Evolutionary conservation across 2,329 filamentous ascomycete species (phyloP).

Genomic region (Colletotrichum ledebouriae): DNA sequence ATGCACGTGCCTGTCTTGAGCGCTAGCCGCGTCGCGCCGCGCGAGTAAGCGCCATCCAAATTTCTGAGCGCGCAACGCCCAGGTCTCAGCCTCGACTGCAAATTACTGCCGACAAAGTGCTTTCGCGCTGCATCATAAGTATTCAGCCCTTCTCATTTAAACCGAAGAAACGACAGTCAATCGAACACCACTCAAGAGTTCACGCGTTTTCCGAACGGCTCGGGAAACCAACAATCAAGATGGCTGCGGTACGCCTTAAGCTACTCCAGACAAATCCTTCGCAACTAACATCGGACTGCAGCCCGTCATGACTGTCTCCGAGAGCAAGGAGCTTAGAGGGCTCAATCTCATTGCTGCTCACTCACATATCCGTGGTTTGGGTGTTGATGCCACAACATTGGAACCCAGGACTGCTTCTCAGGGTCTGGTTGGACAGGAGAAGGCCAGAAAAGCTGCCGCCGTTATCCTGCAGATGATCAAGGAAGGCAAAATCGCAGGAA

Average conservation of each 20-base stretch:
- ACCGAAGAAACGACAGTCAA: background rate
- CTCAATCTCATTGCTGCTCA: constrained; percentile 98
- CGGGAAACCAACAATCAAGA: constrained; percentile 50
- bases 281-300: constrained; percentile 46
- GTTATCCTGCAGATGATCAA: constrained; percentile 99
- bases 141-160: background rate
- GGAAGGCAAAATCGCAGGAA: constrained; percentile 96
- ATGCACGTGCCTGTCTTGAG: constrained; percentile 8
- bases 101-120: constrained; percentile 9
- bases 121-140: constrained; percentile 27
- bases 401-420: constrained; percentile 89
- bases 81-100: constrained; percentile 30
- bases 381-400: constrained; percentile 91
- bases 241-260: constrained; percentile 63
- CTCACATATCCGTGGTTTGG: constrained; percentile 96
- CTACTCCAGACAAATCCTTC: background rate
- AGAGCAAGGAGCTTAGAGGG: constrained; percentile 94
- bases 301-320: constrained; percentile 84
- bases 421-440: constrained; percentile 94
- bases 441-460: constrained; percentile 95
- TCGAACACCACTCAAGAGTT: background rate
- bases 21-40: constrained; percentile 38
- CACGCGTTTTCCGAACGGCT: background rate
- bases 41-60: constrained; percentile 37
- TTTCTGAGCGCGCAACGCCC: constrained; percentile 36